phyloP scores from a whole-genome alignment of 2,329 filamentous ascomycete species.

The Tolypocladium ovalisporum region DNA sequence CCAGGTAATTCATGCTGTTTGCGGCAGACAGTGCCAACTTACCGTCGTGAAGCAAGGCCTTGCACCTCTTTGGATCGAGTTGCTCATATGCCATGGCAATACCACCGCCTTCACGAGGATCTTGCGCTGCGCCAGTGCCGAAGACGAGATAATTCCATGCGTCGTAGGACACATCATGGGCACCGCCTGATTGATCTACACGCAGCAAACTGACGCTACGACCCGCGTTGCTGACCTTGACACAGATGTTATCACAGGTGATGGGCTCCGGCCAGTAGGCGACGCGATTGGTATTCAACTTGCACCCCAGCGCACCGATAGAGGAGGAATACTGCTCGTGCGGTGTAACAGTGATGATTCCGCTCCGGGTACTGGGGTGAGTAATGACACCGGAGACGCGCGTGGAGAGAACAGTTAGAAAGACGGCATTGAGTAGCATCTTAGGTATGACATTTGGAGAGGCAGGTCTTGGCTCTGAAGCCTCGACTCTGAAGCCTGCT shows the following conservation, averaged over 20 bases:
- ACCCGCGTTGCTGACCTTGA: conserved; percentile 37
- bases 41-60: conserved; percentile 33
- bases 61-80: conserved; percentile 36
- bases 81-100: conserved; percentile 39
- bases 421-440: too few species aligned
- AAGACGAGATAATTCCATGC: conserved; percentile 49
- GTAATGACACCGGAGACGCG: too few species aligned
- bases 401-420: too few species aligned
- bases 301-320: conserved; percentile 48
- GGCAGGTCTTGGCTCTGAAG: too few species aligned
- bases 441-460: too few species aligned
- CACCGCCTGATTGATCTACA: conserved; percentile 44
- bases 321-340: conserved; percentile 46
- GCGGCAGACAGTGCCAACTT: conserved; percentile 43
- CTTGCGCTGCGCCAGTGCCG: conserved; percentile 33
- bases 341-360: too few species aligned
- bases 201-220: conserved; percentile 45
- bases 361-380: too few species aligned
- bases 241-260: conserved; percentile 45
- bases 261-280: conserved; percentile 48
- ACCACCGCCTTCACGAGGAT: conserved; percentile 37
- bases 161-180: conserved; percentile 49
- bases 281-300: conserved; percentile 48
- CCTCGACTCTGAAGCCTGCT: too few species aligned
- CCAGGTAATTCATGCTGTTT: conserved; percentile 45